phyloP scores from a whole-genome alignment of 2,329 filamentous ascomycete species.

The Colletotrichum sp. region DNA sequence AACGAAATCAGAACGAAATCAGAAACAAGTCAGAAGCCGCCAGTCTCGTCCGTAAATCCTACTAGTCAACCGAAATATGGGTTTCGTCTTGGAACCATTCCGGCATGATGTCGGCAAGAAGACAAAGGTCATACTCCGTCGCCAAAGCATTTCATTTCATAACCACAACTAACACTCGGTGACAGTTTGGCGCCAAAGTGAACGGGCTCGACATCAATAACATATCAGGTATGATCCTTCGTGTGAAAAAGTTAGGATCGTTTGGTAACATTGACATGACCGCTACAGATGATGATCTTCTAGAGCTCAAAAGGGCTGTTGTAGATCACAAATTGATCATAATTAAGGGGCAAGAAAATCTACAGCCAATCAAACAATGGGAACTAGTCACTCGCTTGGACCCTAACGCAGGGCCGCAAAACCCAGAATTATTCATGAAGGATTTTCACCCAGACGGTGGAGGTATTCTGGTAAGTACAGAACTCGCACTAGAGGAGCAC shows the following conservation, averaged over 20 bases:
- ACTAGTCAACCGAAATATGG: not conserved
- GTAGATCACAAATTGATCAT: constrained; percentile 48
- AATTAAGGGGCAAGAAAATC: constrained; percentile 45
- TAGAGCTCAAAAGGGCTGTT: constrained; percentile 40
- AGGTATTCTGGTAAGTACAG: constrained; percentile 34
- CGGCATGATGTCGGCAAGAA: not conserved
- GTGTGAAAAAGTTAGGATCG: not conserved
- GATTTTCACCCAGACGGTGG: constrained; percentile 44
- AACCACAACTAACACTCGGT: not conserved
- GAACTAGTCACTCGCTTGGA: constrained; percentile 48
- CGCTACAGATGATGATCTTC: constrained; percentile 37
- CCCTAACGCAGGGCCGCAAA: constrained; percentile 40
- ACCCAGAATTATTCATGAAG: constrained; percentile 45
- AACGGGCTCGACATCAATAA: constrained; percentile 40
- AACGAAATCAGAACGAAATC: not conserved
- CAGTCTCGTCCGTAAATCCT: not conserved
- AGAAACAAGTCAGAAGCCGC: not conserved
- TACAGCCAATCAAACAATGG: constrained; percentile 47
- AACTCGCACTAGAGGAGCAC: not conserved
- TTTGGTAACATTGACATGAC: not conserved
- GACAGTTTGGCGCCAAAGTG: constrained; percentile 29
- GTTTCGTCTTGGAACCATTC: not conserved
- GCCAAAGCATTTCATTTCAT: not conserved
- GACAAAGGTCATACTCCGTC: not conserved
- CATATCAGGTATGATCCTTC: constrained; percentile 30